phyloP scores from a whole-genome alignment of 2,329 filamentous ascomycete species.

The Calonectria crousiana region DNA sequence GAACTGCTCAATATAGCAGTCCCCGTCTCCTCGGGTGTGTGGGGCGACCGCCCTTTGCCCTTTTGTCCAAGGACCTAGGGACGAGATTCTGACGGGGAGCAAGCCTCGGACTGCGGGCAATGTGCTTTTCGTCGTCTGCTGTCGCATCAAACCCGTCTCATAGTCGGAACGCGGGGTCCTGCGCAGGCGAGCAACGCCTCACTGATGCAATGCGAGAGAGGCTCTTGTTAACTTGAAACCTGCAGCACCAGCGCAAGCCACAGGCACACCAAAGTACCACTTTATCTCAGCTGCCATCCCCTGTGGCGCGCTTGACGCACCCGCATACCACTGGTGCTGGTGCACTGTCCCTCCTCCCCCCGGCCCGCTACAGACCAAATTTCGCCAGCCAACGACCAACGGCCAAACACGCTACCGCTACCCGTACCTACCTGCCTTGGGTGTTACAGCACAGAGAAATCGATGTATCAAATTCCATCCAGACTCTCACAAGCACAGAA shows the following conservation, averaged over 20 bases:
- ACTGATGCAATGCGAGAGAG: neutral
- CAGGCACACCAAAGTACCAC: neutral
- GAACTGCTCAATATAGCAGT: slow-evolving; percentile 11
- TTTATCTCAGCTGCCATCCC: slow-evolving; percentile 1
- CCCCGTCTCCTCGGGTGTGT: neutral
- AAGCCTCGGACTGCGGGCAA: neutral
- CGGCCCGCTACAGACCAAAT: slow-evolving; percentile 17
- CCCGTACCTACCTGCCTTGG: neutral
- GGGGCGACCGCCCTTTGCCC: neutral
- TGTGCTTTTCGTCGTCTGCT: neutral
- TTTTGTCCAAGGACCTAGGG: neutral
- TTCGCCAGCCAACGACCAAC: slow-evolving; percentile 7
- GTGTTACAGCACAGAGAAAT: neutral
- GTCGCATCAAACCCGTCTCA: neutral
- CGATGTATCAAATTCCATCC: slow-evolving; percentile 19
- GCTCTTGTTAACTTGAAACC: neutral
- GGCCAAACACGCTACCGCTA: neutral
- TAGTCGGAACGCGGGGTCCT: neutral
- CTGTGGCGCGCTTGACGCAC: slow-evolving; percentile 8
- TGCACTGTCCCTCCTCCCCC: neutral
- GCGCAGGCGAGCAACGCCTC: neutral
- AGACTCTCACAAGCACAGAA: neutral
- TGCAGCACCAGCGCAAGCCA: neutral
- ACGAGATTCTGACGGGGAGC: neutral
- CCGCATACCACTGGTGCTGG: neutral